phyloP scores from a whole-genome alignment of 1,284 basidiomycete species.

The Tilletia setariae region DNA sequence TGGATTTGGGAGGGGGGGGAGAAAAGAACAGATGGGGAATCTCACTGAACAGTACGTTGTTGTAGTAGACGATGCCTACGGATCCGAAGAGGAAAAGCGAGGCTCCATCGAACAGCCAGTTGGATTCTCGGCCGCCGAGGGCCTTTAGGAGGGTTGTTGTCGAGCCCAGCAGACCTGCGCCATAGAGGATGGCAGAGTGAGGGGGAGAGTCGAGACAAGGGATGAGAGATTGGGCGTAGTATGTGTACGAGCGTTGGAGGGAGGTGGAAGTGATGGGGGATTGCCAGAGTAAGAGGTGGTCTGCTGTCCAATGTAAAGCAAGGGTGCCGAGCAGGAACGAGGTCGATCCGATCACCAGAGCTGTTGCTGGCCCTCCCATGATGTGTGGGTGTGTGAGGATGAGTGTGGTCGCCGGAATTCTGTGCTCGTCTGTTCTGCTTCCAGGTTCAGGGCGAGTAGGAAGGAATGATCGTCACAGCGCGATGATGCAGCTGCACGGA shows the following conservation, averaged over 20 bases:
- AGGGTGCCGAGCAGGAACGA: constrained; percentile 51
- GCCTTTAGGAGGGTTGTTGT: constrained; percentile 32
- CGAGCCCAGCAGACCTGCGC: constrained; percentile 26
- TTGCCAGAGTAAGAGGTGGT: constrained; percentile 52
- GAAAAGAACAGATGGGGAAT: constrained; percentile 1
- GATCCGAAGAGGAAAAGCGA: constrained; percentile 52
- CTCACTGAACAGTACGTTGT: constrained; percentile 44
- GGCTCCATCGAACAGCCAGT: constrained; percentile 54
- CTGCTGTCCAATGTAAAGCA: constrained; percentile 51
- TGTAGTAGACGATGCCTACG: constrained; percentile 41
- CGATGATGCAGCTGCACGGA: too few species aligned
- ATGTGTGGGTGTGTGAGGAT: not conserved
- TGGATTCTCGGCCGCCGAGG: constrained; percentile 45
- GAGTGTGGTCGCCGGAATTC: not conserved
- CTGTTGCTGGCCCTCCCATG: constrained; percentile 36
- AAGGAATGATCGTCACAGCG: too few species aligned
- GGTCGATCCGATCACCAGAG: constrained; percentile 29
- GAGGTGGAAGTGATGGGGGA: constrained; percentile 38
- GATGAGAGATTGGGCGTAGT: constrained; percentile 46
- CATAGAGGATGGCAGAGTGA: constrained; percentile 32
- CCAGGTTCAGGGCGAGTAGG: too few species aligned
- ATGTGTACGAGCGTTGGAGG: constrained; percentile 43
- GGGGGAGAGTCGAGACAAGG: constrained; percentile 29
- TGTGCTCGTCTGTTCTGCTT: too few species aligned
- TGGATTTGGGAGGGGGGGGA: not conserved